These are phyloP conservation scores for Suhomyces sp. DNA, from an alignment of 805 yeast genomes.

Conservation along the genomic window DNA sequence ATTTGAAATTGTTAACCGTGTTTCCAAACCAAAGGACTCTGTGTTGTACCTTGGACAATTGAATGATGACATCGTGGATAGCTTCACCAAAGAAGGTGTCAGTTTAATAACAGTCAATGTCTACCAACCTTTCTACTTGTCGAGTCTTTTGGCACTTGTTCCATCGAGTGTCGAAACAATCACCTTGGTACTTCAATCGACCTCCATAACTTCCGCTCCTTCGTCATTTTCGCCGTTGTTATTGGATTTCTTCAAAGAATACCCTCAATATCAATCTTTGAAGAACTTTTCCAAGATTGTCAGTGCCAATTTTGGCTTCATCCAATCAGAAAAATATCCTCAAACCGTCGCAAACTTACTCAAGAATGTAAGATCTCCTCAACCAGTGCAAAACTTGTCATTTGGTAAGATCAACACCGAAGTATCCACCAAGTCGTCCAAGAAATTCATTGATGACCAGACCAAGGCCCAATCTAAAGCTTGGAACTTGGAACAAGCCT, in stretches of 20 bases:
- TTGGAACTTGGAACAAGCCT: constrained; percentile 65
- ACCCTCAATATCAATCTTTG: constrained; percentile 45
- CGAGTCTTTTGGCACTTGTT: constrained; percentile 46
- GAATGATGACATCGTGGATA: constrained; percentile 40
- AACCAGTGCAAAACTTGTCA: constrained; percentile 62
- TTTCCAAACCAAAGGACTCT: constrained; percentile 44
- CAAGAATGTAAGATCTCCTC: constrained; percentile 48
- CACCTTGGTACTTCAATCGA: constrained; percentile 66
- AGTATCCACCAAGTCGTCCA: constrained; percentile 28
- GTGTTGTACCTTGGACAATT: constrained; percentile 66
- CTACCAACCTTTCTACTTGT: constrained; percentile 71
- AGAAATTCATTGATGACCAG: constrained; percentile 17
- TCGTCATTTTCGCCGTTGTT: constrained; percentile 64
- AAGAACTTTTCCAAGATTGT: constrained; percentile 52
- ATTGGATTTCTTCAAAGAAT: constrained; percentile 70
- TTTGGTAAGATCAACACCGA: constrained; percentile 49
- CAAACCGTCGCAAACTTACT: constrained; percentile 50
- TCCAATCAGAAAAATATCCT: constrained; percentile 34
- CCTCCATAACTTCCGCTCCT: constrained; percentile 20
- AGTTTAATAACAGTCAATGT: constrained; percentile 59
- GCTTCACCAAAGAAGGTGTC: constrained; percentile 36
- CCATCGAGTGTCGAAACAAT: constrained; percentile 58
- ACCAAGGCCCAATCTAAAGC: constrained; percentile 48
- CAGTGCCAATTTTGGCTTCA: constrained; percentile 54
- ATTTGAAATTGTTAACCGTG: constrained; percentile 30